Conservation (phyloP, 352 stramenopile genomes). For the Phytophthora boehmeriae region DNA sequence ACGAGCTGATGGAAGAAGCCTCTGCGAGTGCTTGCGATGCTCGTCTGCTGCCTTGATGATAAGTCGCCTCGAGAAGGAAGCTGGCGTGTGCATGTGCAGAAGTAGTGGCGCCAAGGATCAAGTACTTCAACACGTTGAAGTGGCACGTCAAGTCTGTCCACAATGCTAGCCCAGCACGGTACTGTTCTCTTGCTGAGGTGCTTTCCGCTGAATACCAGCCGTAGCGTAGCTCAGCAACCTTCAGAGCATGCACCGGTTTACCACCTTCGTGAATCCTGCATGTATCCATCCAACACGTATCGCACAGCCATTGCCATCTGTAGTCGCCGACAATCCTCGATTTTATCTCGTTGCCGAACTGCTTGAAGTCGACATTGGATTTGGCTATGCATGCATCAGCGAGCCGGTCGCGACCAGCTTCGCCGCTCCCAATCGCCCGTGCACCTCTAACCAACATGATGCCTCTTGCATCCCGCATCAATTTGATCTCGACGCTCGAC, state of each 20-base stretch:
- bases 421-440: not conserved
- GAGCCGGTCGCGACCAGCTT: not conserved
- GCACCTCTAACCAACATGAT: not conserved
- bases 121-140: no score
- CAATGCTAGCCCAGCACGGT: not conserved
- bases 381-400: not conserved
- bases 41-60: not conserved
- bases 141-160: no score
- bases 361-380: not conserved
- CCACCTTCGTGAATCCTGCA: not conserved
- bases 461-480: not conserved
- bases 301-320: no score
- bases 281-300: not conserved
- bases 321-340: not conserved
- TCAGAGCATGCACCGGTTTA: not conserved
- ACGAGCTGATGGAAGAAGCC: conserved; percentile 7
- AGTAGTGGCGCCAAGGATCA: no score
- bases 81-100: no score
- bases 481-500: not conserved
- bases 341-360: not conserved
- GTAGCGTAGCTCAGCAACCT: not conserved
- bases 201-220: not conserved
- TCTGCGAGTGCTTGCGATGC: not conserved
- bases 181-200: not conserved
- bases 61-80: no score